Percentiles rank a stretch among this genome's conserved stretches.
These are phyloP conservation scores for Mortierella sp. DNA, from an alignment of 371 early-diverging fungal genomes.

Conservation along the genomic window DNA sequence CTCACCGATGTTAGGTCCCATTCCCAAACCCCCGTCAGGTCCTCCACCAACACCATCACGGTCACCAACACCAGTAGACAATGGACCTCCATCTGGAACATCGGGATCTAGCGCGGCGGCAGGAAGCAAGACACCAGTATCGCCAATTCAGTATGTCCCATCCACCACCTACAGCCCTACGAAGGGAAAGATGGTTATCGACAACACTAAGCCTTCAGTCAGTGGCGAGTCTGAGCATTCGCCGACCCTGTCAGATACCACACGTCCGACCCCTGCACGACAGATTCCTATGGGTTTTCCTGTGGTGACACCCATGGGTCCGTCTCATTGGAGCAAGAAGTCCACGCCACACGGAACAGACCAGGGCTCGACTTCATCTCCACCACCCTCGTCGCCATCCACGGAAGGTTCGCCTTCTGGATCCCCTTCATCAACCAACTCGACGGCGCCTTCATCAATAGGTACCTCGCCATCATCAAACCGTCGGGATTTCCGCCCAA, in stretches of 20 bases:
- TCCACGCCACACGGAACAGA: conserved; percentile 7
- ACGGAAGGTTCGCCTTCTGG: conserved; percentile 11
- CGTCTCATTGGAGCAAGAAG: conserved; percentile 24
- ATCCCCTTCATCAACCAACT: conserved; percentile 21
- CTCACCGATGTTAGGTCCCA: not conserved
- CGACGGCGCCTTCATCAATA: conserved; percentile 20
- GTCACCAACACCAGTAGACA: conserved; percentile 7
- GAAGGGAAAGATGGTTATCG: not conserved
- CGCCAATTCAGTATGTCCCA: conserved; percentile 1
- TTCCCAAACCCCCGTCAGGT: no score
- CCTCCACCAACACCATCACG: conserved; percentile 14
- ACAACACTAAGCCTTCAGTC: not conserved
- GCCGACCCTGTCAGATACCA: conserved; percentile 11
- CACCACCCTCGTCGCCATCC: conserved; percentile 5
- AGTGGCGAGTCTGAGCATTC: conserved; percentile 1
- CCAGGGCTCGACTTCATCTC: not conserved
- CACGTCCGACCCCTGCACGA: conserved; percentile 32
- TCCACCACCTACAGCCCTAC: conserved; percentile 7
- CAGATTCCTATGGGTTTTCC: conserved; percentile 44
- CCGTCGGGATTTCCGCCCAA: conserved; percentile 37
- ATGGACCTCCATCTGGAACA: not conserved
- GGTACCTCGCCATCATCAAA: conserved; percentile 13
- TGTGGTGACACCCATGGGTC: conserved; percentile 34
- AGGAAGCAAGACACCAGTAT: conserved; percentile 1
- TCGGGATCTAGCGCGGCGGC: not conserved